These are phyloP conservation scores for Nemania serpens DNA, from an alignment of 2,329 filamentous ascomycete genomes.

Conservation along the genomic window DNA sequence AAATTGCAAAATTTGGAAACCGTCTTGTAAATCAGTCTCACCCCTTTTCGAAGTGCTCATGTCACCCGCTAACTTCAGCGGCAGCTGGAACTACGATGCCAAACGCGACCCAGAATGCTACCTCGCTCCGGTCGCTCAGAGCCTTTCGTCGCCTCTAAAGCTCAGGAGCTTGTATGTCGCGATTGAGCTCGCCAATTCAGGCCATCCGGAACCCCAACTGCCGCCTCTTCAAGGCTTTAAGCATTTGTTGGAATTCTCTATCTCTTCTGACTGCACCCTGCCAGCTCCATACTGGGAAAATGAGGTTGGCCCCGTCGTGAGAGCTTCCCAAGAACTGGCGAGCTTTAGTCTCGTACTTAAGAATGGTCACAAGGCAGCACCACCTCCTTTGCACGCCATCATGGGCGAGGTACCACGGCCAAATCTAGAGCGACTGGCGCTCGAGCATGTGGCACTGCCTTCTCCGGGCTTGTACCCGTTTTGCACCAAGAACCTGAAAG, in stretches of 20 bases:
- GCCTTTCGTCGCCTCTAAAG: neutral
- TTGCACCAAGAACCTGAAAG: neutral
- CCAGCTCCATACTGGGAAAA: neutral
- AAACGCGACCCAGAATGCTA: neutral
- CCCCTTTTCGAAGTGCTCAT: neutral
- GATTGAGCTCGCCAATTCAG: neutral
- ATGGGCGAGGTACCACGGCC: neutral
- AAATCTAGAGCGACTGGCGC: neutral
- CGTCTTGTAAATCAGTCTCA: neutral
- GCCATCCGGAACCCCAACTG: neutral
- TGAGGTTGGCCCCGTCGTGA: neutral
- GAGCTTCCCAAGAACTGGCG: neutral
- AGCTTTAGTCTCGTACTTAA: neutral
- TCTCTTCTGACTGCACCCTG: neutral
- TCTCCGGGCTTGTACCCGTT: neutral
- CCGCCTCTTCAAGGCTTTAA: neutral
- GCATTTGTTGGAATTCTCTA: neutral
- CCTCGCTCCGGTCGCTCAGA: neutral
- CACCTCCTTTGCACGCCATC: neutral
- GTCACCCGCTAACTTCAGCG: neutral
- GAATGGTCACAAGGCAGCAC: neutral
- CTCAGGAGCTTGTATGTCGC: neutral
- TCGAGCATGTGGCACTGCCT: neutral
- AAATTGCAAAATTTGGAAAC: neutral
- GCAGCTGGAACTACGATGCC: neutral